These are phyloP conservation scores for Trichoderma sp. DNA, from an alignment of 2,329 filamentous ascomycete species.

Conservation along the genomic window DNA sequence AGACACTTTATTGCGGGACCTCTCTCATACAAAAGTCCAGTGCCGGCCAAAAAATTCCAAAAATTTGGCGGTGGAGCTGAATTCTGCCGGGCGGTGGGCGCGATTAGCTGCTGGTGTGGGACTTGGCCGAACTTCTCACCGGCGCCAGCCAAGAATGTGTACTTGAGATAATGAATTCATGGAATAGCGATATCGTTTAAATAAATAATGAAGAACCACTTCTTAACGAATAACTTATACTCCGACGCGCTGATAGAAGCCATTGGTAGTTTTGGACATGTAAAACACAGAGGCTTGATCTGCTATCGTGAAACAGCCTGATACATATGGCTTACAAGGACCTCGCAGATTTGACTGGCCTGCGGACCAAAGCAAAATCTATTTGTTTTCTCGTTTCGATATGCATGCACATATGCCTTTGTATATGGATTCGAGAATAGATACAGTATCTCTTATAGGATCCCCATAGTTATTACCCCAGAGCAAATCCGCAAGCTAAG, in stretches of 20 bases:
- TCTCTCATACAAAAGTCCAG: slow-evolving; percentile 30
- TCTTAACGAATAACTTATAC: neutral
- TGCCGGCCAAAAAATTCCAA: slow-evolving; percentile 38
- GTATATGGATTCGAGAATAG: too few relatives aligned
- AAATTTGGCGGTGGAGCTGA: slow-evolving; percentile 43
- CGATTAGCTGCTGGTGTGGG: slow-evolving; percentile 10
- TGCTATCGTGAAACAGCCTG: neutral
- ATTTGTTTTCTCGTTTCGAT: too few relatives aligned
- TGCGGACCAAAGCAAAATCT: too few relatives aligned
- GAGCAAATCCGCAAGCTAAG: neutral
- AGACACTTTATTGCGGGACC: slow-evolving; percentile 33
- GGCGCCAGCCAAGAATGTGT: slow-evolving; percentile 12
- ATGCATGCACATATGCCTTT: too few relatives aligned
- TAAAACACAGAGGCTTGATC: neutral
- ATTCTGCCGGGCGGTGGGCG: slow-evolving; percentile 48
- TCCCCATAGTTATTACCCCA: neutral
- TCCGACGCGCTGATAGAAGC: neutral
- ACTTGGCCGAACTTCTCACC: slow-evolving; percentile 6
- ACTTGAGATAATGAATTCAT: neutral
- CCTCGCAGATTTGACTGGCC: too few relatives aligned
- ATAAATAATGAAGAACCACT: neutral
- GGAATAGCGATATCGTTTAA: neutral
- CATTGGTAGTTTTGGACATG: neutral
- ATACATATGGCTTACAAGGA: neutral
- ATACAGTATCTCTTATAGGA: neutral